A percentile compares a stretch with the other conserved stretches of the same genome.
Evolutionary conservation across 768 basidiomycete genomes (phyloP).

Genomic region (Suillus plorans): DNA sequence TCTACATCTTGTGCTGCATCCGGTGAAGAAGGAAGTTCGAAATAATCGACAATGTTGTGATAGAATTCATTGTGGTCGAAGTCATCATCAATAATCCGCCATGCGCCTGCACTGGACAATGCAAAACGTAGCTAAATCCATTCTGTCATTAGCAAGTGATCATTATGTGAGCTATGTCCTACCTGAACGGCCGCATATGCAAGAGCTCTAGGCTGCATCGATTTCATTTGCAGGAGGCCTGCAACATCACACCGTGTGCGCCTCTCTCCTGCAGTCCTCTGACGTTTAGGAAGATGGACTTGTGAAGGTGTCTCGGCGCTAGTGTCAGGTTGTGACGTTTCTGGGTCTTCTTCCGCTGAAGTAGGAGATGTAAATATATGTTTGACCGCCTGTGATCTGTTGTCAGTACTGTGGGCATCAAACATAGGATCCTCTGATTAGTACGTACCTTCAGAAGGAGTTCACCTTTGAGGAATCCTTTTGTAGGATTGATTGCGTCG

Average conservation of each 20-base stretch:
- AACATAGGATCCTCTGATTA: too few relatives aligned
- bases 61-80: conserved; percentile 15
- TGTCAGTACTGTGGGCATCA: too few relatives aligned
- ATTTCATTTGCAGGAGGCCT: conserved; percentile 2
- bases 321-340: too few relatives aligned
- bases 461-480: conserved; percentile 16
- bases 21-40: conserved; percentile 7
- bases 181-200: conserved; percentile 28
- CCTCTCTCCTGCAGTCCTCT: neutral
- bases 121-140: conserved; percentile 16
- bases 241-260: conserved; percentile 13
- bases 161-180: neutral
- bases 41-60: conserved; percentile 16
- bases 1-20: neutral
- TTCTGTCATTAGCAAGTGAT: too few relatives aligned
- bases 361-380: conserved; percentile 21
- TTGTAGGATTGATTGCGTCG: conserved; percentile 11
- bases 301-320: too few relatives aligned
- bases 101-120: conserved; percentile 9
- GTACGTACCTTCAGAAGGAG: conserved; percentile 16
- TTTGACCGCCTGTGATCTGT: conserved; percentile 11
- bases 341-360: conserved; percentile 3
- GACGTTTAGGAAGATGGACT: too few relatives aligned
- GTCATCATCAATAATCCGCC: conserved; percentile 7
- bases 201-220: conserved; percentile 18